Percentiles rank a stretch among this genome's conserved stretches.
Evolutionary conservation across 176 grass and related monocot genomes (phyloP).

Genomic region (Zoysia japonica): DNA sequence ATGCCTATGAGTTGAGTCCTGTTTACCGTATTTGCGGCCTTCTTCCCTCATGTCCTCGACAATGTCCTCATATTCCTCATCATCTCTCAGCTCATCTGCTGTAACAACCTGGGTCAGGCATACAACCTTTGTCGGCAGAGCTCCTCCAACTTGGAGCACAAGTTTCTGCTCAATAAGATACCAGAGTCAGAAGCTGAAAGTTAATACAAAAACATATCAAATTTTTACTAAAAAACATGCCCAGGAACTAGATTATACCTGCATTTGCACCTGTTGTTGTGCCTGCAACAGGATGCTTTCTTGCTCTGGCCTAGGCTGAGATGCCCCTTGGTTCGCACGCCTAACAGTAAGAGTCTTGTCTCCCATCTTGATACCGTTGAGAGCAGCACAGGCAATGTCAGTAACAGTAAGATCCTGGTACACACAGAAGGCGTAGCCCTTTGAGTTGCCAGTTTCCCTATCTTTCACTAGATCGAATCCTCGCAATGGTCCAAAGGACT

Average conservation of each 20-base stretch:
- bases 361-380: conserved; percentile 99
- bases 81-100: conserved; percentile 83
- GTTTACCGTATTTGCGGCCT: conserved; percentile 87
- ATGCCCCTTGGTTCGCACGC: conserved; percentile 85
- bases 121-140: conserved; percentile 79
- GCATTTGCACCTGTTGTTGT: conserved; percentile 93
- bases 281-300: conserved; percentile 92
- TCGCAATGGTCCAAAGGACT: conserved; percentile 84
- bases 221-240: not conserved
- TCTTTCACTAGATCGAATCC: conserved; percentile 99
- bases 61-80: conserved; percentile 95
- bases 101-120: conserved; percentile 84
- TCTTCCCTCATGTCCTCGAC: conserved; percentile 97
- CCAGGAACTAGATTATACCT: conserved; percentile 51
- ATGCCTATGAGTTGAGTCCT: too few relatives aligned
- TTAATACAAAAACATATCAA: not conserved
- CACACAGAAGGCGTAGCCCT: conserved; percentile 96
- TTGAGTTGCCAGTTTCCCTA: conserved; percentile 97
- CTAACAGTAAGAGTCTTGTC: conserved; percentile 98
- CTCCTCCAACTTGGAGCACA: conserved; percentile 90
- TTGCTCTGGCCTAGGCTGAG: conserved; percentile 90
- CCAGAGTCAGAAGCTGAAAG: conserved; percentile 2
- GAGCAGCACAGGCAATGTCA: conserved; percentile 93
- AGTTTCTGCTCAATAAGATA: conserved; percentile 68
- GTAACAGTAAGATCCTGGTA: conserved; percentile 93